Evolutionary conservation across 2,329 filamentous ascomycete species (phyloP), one percentile per base, ranked within the genome.

Genomic region (Talaromyces piceae): DNA sequence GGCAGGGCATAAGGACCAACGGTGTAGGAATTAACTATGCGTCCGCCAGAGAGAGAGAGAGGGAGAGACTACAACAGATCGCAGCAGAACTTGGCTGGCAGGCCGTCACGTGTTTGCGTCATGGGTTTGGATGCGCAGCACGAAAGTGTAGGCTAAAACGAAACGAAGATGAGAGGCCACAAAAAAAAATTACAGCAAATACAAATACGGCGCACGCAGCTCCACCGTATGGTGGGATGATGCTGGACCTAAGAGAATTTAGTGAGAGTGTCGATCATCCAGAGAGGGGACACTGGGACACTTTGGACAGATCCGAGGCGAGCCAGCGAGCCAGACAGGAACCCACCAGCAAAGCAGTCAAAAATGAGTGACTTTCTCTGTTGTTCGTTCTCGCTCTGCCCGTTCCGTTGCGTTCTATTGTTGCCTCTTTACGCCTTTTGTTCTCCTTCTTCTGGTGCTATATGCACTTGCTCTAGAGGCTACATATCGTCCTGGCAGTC

Each of bases 31-130:
- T 41, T 27, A 52, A 54, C 48, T 48, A 12, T 26, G 37, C 18
- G 16, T 22, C 13, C 12, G 16, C 3, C 8, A 27, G 28, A 37
- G 33, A 13, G 16, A 18, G 33, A 37, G 33, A n/a, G n/a, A n/a
- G n/a, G n/a, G n/a, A n/a, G n/a, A n/a, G n/a, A n/a, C n/a, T n/a
- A n/a, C n/a, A n/a, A n/a, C n/a, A n/a, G n/a, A n/a, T n/a, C 27
- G 20, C 13, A 53, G 33, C 33, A 37, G 33, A 37, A 37, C 33
- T 37, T 37, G 33, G 33, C 33, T 37, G 33, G 11, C 16, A 33
- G 23, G 18, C 47, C 57, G 58, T 67, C 65, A 67, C 65, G 65
- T 67, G 65, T 59, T 58, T 63, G 62, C 63, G 61, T 66, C 63
- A 67, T 65, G 59, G 59, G 60, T 58, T 61, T 59, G 58, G 55